Base-by-base conservation (phyloP, 139 green algal species). In the Yamagishiella unicocca region DNA sequence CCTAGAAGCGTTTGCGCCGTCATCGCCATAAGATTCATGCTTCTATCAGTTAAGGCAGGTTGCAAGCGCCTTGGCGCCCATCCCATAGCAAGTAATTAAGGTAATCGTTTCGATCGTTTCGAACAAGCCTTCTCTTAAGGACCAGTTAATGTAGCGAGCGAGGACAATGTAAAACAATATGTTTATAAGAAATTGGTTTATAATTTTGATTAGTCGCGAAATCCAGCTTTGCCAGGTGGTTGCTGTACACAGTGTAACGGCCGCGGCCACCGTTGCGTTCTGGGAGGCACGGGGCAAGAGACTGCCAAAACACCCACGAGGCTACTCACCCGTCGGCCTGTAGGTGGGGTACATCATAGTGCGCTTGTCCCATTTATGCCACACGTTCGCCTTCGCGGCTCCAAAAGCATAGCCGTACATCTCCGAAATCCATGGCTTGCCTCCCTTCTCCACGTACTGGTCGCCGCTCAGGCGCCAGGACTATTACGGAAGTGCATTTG, bases 331-430 rank as follows among this genome's bases (percentile, higher is more conserved):
- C 7, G 29, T 24, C 17, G 88, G 82, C n/a, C 40, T 29, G 75
- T 91, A 91, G 12, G 88, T 91, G 6, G 88, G 88, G 66, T 91
- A 91, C 38, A 78, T 82, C 88, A 91, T 91, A n/a, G 81, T 84
- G 9, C 53, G 73, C 53, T 77, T 85, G 85, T 95, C 87, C 42
- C 88, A 92, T 31, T 89, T 90, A 90, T 98, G 96, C 94, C 95
- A 97, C 45, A 98, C 92, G 62, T 91, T 88, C 27, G 91, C 87
- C 81, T 95, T 93, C 3, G 96, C 90, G n/a, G 89, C 91, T 9
- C 87, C 96, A 46, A 95, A 98, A 12, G 89, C 93, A 90, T 97
- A 98, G 19, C 96, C 96, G 67, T 97, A 97, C 95, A 97, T 98
- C 89, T 96, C 94, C 3, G 84, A 91, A 61, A 97, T 97, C 95